Evolutionary conservation across 2,329 filamentous ascomycete genomes (phyloP), one percentile per base, ranked within the genome.

Genomic region (Colletotrichum sp.): DNA sequence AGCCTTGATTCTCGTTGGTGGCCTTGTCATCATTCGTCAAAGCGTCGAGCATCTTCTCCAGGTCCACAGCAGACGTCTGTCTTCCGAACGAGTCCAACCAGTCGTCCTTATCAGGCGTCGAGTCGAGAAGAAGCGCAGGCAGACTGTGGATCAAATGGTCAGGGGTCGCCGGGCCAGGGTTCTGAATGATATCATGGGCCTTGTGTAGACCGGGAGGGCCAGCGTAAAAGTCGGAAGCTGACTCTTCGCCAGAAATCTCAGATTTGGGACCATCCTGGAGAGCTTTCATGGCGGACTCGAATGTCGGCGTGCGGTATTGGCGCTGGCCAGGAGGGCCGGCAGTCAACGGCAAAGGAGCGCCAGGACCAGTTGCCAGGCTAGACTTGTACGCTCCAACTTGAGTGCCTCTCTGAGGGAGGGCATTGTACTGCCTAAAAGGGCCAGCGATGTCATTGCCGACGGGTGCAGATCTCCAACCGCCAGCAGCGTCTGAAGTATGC

Each of bases 311-410:
- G 24, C 84, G 87, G 78, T 87, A 87, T 72, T 89, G 88, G 57
- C 89, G 87, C 75, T 89, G 87, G 24, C 90, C 90, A 15, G 90
- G 90, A 57, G 90, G 90, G 3, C 90, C 90, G 32, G 90, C 90
- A 24, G 88, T 90, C 77, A 91, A 79, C 12, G 89, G 90, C 26
- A 82, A 85, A n/a, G 89, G 90, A 21, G 85, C 85, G 8, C 88
- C 88, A 1, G 84, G 82, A 1, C 83, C 83, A 30, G 80, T 81
- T 5, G 84, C 79, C 21, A 84, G 80, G n/a, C 79, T 77, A 59
- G 78, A 63, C 32, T 73, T 72, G 77, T 77, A 65, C 26, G 77
- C 71, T 68, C 77, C 69, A 73, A 68, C 52, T 32, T 70, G 77
- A 12, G 64, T 79, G 55, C 30, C 49, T 57, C 71, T 70, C 24